Conservation (phyloP, 306 rosid genomes). For the Quercus suber region DNA sequence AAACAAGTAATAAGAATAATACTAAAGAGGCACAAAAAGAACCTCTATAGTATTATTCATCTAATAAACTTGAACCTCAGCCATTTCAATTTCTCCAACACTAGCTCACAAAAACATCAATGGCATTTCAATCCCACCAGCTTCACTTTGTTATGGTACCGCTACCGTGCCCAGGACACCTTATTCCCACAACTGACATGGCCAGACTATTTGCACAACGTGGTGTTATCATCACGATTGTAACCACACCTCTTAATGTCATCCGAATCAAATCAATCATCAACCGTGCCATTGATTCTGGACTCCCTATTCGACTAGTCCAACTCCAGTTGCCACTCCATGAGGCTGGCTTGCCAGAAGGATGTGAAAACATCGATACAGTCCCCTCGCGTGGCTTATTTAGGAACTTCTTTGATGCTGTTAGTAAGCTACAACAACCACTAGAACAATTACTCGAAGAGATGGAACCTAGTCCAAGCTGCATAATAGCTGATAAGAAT, state of each 20-base stretch:
- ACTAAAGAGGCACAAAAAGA: too few species aligned
- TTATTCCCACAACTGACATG: slow-evolving; percentile 34
- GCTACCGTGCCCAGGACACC: slow-evolving; percentile 25
- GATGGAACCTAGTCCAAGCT: background rate
- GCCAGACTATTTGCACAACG: slow-evolving; percentile 26
- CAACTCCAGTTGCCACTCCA: slow-evolving; percentile 10
- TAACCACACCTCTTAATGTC: slow-evolving; percentile 31
- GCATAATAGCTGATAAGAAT: slow-evolving; percentile 14
- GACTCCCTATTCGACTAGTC: slow-evolving; percentile 15
- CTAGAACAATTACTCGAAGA: slow-evolving; percentile 11
- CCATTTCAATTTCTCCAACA: background rate
- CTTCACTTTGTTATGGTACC: slow-evolving; percentile 35
- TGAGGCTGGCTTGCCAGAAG: slow-evolving; percentile 27
- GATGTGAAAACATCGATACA: slow-evolving; percentile 24
- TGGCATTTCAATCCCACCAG: background rate
- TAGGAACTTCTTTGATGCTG: slow-evolving; percentile 17
- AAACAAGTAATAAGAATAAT: too few species aligned
- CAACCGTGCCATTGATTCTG: background rate
- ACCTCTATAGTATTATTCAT: too few species aligned
- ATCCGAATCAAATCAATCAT: slow-evolving; percentile 3
- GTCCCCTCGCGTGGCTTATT: slow-evolving; percentile 8
- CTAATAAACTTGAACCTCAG: background rate
- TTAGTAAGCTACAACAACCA: slow-evolving; percentile 19
- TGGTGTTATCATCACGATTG: slow-evolving; percentile 14
- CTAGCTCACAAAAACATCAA: background rate